Evolutionary conservation across 371 early-diverging fungal genomes (phyloP), one percentile per base, ranked within the genome.

Genomic region (Apophysomyces variabilis): DNA sequence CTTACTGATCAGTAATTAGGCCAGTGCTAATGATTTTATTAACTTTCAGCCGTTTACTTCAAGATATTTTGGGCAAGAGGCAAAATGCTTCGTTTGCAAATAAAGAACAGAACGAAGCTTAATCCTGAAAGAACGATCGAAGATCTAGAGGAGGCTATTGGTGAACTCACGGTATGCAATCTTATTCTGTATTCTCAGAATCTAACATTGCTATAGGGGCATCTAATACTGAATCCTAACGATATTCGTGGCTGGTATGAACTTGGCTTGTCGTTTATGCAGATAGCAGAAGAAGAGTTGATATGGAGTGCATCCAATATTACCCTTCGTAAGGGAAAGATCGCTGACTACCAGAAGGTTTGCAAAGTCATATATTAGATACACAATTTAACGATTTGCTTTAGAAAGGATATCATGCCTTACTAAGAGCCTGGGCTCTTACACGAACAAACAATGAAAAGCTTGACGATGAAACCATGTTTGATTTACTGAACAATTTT

Each of bases 241-340:
- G 81, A 85, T 60, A 74, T 78, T 50, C 79, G 84, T 50, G 85
- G 84, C 0, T 93, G 93, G 93, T 77, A 85, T 59, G 85, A 86
- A 44, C 71, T 91, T 11, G 93, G 85, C 7, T 66, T 70, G 9
- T 86, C 85, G 41, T 89, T 82, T 64, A 75, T 80, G 60, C 75
- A 79, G 21, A 63, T 88, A 36, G 85, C 90, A 9, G 87, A 90
- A 44, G 92, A 91, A 66, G 84, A 85, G 38, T 64, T 93, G 43
- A 78, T 79, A 7, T 90, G 89, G 83, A 90, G 84, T 67, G 91
- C 93, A 0, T 70, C 72, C 8, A 86, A 89, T 43, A 87, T 93
- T 56, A 68, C 62, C 18, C 72, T 70, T 1, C 82, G 84, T 57
- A 79, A 73, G 35, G 66, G 66, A 4, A 66, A 80, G 9, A 89